These are phyloP conservation scores for Sphagnum magellanicum DNA, from an alignment of 228 moss, liverwort and hornwort species.

Conservation along the genomic window DNA sequence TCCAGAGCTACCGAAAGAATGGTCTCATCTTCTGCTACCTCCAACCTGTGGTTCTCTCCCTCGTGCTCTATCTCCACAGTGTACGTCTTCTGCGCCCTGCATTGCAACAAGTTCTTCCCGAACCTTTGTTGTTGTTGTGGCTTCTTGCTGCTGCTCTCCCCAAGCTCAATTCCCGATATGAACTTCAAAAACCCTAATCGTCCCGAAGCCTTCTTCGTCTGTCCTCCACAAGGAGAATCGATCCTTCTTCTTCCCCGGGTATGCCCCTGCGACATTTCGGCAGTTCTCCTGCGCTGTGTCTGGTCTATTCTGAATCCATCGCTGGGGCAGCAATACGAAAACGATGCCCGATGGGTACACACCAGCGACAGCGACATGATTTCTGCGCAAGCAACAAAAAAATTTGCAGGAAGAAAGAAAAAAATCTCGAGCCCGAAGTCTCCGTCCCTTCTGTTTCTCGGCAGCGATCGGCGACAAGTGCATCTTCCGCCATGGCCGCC, in stretches of 20 bases:
- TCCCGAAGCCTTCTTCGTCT: too few relatives aligned
- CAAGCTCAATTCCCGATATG: too few relatives aligned
- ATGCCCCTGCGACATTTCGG: not conserved
- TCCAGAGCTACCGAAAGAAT: constrained; percentile 75
- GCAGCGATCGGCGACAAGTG: too few relatives aligned
- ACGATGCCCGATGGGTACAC: not conserved
- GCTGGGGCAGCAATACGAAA: not conserved
- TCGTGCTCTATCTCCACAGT: constrained; percentile 71
- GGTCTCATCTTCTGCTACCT: constrained; percentile 79
- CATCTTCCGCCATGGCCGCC: too few relatives aligned
- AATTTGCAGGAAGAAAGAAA: not conserved
- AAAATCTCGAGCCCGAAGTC: too few relatives aligned
- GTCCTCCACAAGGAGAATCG: too few relatives aligned
- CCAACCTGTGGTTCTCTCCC: constrained; percentile 53
- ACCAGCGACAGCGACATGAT: not conserved
- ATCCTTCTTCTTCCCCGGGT: not conserved
- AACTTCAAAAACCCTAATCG: too few relatives aligned
- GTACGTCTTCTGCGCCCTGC: constrained; percentile 44
- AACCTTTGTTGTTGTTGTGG: too few relatives aligned
- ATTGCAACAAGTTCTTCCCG: constrained; percentile 26
- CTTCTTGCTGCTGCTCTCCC: too few relatives aligned
- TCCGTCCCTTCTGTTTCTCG: too few relatives aligned
- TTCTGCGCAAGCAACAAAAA: not conserved
- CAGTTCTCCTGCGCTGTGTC: not conserved
- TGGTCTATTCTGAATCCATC: not conserved